Conservation (phyloP, 164 flowering plant species). For the Litsea cubeba region DNA sequence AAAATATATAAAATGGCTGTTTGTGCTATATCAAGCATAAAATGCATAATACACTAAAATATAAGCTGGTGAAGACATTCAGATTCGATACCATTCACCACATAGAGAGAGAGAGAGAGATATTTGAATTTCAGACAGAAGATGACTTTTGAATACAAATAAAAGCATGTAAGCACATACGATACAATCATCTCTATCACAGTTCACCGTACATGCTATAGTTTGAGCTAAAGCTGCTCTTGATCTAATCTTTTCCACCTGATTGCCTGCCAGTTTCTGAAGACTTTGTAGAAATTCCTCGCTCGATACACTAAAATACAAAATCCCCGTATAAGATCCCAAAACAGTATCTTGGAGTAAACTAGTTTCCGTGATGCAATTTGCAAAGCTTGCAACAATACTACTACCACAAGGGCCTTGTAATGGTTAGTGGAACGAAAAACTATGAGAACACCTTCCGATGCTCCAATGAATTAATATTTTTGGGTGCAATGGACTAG, state of each 20-base stretch:
- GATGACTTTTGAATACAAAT: not conserved
- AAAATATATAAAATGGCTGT: too few species aligned
- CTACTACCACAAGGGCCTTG: not conserved
- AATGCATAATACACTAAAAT: too few species aligned
- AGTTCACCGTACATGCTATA: not conserved
- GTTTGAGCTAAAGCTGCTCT: not conserved
- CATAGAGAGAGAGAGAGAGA: too few species aligned
- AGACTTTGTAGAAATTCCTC: slow-evolving; percentile 53
- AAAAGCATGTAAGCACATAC: not conserved
- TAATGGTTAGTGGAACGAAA: not conserved
- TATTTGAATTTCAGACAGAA: not conserved
- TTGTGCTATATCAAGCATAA: too few species aligned
- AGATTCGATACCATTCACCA: not conserved
- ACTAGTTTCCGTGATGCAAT: not conserved
- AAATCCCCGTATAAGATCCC: not conserved
- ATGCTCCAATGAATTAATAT: too few species aligned
- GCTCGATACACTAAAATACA: slow-evolving; percentile 64
- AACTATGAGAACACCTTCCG: not conserved
- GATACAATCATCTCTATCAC: not conserved
- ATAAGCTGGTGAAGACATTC: too few species aligned
- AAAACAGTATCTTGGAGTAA: not conserved
- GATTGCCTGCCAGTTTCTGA: slow-evolving; percentile 14
- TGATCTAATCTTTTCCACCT: not conserved
- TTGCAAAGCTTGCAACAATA: not conserved
- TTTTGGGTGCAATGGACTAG: not conserved